A percentile compares a stretch with the other conserved stretches of the same genome.
These are phyloP conservation scores for Aureobasidium mangrovei DNA, from an alignment of 2,329 filamentous ascomycete genomes.

Conservation along the genomic window DNA sequence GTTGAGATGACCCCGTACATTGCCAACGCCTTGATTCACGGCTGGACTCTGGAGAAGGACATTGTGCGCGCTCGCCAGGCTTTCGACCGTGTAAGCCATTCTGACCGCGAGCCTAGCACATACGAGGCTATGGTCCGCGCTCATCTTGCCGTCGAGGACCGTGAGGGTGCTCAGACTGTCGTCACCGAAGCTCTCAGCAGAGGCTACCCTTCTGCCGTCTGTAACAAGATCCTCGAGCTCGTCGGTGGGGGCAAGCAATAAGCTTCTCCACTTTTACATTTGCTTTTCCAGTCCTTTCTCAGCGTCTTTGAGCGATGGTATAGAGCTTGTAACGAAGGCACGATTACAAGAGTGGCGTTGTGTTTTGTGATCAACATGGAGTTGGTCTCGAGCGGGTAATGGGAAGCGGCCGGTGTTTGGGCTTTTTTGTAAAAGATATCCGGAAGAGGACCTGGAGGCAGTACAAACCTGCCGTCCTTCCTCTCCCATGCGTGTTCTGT, in stretches of 20 bases:
- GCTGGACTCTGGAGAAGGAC: slow-evolving; percentile 80
- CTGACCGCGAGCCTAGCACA: slow-evolving; percentile 87
- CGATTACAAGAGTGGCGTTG: background rate
- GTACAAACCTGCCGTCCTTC: background rate
- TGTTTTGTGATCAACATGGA: background rate
- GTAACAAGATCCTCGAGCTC: slow-evolving; percentile 87
- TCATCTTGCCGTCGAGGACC: slow-evolving; percentile 75
- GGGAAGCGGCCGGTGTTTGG: background rate
- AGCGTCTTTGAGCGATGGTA: background rate
- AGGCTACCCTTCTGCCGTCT: slow-evolving; percentile 84
- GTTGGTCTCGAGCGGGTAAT: background rate
- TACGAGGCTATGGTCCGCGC: slow-evolving; percentile 98
- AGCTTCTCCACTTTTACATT: background rate
- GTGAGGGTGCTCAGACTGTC: slow-evolving; percentile 63
- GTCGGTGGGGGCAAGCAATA: slow-evolving; percentile 36
- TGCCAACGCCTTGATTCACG: slow-evolving; percentile 94
- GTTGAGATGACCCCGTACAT: slow-evolving; percentile 95
- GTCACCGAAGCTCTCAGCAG: slow-evolving; percentile 85
- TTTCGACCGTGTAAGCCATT: slow-evolving; percentile 67
- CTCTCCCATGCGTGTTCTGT: slow-evolving; percentile 5
- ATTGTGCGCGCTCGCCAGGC: slow-evolving; percentile 69
- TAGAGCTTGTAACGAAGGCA: background rate
- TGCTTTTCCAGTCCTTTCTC: background rate
- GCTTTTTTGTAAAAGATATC: slow-evolving; percentile 5
- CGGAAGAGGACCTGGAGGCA: background rate